A percentile compares a stretch with the other conserved stretches of the same genome.
Conservation (phyloP, 106 monocot species). For the Dactylorhiza incarnata region DNA sequence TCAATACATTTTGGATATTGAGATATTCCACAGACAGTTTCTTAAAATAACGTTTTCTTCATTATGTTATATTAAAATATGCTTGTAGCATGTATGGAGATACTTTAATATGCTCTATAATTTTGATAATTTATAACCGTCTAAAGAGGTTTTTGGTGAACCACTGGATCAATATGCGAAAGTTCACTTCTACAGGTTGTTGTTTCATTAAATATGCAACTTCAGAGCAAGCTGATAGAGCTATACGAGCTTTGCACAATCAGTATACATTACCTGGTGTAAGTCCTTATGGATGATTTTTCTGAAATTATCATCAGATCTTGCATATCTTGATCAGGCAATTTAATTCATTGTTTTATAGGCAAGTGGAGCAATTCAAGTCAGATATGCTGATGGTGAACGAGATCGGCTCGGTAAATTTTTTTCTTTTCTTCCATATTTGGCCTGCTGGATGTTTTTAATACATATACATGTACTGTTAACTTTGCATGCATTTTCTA, state of each 20-base stretch:
- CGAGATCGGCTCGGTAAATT: slow-evolving; percentile 76
- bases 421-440: slow-evolving; percentile 5
- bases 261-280: slow-evolving; percentile 90
- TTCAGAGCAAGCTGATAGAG: slow-evolving; percentile 89
- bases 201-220: slow-evolving; percentile 95
- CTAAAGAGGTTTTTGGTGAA: slow-evolving; percentile 9
- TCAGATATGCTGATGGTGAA: slow-evolving; percentile 94
- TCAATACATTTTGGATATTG: not conserved
- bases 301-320: not conserved
- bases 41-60: not conserved
- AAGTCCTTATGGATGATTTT: slow-evolving; percentile 14
- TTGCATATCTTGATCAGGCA: slow-evolving; percentile 5
- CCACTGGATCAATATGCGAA: slow-evolving; percentile 27
- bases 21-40: not conserved
- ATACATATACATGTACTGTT: not conserved
- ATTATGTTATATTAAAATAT: not conserved
- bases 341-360: slow-evolving; percentile 12
- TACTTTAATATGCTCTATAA: not conserved
- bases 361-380: slow-evolving; percentile 86
- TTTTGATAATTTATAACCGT: not conserved
- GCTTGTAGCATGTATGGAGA: not conserved
- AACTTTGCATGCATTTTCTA: not conserved
- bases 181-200: slow-evolving; percentile 69
- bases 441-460: not conserved
- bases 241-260: slow-evolving; percentile 87